These are phyloP conservation scores for Fragaria ananassa DNA, from an alignment of 306 rosid genomes.

Conservation along the genomic window DNA sequence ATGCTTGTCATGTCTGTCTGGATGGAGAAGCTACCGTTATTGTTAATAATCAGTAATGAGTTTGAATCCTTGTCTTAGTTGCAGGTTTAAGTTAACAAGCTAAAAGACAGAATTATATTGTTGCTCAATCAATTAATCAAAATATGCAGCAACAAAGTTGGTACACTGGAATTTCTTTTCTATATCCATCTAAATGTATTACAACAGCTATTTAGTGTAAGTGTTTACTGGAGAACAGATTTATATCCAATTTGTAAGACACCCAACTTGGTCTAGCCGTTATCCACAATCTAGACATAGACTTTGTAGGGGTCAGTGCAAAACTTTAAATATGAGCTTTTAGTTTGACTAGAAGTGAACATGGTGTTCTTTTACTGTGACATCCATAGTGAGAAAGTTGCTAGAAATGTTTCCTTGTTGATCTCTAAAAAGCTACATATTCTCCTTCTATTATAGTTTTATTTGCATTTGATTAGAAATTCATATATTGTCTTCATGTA, in stretches of 20 bases:
- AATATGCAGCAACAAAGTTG: neutral
- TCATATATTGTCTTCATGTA: neutral
- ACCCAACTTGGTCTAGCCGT: conserved; percentile 1
- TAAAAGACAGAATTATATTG: neutral
- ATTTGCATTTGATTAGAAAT: neutral
- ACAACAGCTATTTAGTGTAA: neutral
- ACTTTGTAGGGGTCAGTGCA: neutral
- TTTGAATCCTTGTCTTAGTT: neutral
- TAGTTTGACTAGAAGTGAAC: neutral
- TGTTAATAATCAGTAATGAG: neutral
- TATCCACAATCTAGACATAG: neutral
- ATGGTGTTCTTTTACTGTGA: neutral
- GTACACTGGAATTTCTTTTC: no score
- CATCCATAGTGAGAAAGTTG: conserved; percentile 1
- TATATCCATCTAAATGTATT: neutral
- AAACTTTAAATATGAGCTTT: neutral
- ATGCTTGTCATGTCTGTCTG: neutral
- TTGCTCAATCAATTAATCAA: neutral
- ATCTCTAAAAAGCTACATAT: neutral
- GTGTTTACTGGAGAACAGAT: neutral
- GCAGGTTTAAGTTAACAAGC: neutral
- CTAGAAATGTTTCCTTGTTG: neutral
- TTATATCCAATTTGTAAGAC: neutral
- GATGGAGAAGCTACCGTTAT: neutral
- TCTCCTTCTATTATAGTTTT: neutral